Percentiles rank a stretch among this genome's conserved stretches.
Conservation (phyloP, 768 basidiomycete species). For the Chlorophyllum brunneum region DNA sequence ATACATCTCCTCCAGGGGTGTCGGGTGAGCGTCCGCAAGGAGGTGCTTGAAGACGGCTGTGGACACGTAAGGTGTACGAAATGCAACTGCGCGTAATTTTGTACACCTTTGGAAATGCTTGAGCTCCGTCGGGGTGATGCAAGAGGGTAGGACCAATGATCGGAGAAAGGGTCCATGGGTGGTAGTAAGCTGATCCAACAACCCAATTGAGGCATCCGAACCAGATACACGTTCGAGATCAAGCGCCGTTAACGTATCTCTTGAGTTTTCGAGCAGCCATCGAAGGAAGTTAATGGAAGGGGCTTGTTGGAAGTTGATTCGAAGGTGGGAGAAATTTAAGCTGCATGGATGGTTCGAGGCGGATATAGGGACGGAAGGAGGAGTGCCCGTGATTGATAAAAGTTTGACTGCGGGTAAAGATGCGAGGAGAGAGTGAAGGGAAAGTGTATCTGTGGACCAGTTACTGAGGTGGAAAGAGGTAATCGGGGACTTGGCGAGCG, state of each 20-base stretch:
- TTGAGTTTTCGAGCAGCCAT: conserved; percentile 66
- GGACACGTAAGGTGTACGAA: conserved; percentile 11
- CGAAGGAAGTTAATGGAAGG: conserved; percentile 60
- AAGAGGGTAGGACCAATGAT: conserved; percentile 57
- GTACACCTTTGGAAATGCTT: conserved; percentile 13
- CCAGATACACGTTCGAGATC: conserved; percentile 62
- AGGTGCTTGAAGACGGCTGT: conserved; percentile 8
- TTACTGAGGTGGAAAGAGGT: conserved; percentile 60
- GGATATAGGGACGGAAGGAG: conserved; percentile 37
- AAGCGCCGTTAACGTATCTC: conserved; percentile 43
- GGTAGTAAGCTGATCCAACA: conserved; percentile 52
- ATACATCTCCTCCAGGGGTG: conserved; percentile 40
- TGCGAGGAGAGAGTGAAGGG: conserved; percentile 58
- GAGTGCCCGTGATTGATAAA: conserved; percentile 57
- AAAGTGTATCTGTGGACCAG: conserved; percentile 61
- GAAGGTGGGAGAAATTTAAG: conserved; percentile 31
- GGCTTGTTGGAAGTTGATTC: conserved; percentile 62
- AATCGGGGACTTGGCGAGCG: conserved; percentile 45
- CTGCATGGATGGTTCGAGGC: conserved; percentile 42
- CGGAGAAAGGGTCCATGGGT: conserved; percentile 46
- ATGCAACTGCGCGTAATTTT: conserved; percentile 5
- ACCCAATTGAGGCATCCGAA: conserved; percentile 22
- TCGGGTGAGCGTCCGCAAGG: conserved; percentile 27
- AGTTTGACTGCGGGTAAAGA: conserved; percentile 56
- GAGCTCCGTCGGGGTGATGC: conserved; percentile 28